Evolutionary conservation across 202 grass and related monocot genomes (phyloP), one percentile per base, ranked within the genome.

Genomic region (Carex sylvatica): DNA sequence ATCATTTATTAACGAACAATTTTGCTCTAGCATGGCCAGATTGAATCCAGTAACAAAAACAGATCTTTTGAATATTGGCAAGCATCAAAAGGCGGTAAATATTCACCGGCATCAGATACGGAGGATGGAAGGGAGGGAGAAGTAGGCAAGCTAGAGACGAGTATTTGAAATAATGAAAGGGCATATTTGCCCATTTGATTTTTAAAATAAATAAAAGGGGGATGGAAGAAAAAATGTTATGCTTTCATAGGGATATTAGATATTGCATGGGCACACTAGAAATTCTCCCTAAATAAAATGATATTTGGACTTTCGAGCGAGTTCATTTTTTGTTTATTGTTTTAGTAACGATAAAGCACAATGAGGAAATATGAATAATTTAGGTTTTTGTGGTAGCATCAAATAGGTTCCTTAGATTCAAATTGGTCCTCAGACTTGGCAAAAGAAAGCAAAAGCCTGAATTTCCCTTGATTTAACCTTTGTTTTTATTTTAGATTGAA

Each of bases 1-100:
- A 36, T 83, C 72, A 90, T 19, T 95, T 88, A 33, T 90, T 66
- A 3, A 92, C 82, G 8, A 90, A 90, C 1, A 94, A 85, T 78
- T 95, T 92, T n/a, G 78, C 86, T 40, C 84, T 92, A 1, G 92
- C 84, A 56, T 82, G 65, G 18, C 79, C 79, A 22, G 85, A 38
- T 76, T 87, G 79, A 13, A 87, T 87, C 58, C 66, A 15, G 68
- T 76, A 83, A 78, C 4, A 87, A 55, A 20, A 87, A 58, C 28
- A 73, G 9, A 0, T 54, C 1, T 23, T 80, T 55, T 11, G 71
- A 73, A 2, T 84, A 38, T 61, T 33, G 19, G n/a, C 81, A 79
- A 0, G 74, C 81, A 30, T 84, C 64, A 1, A 79, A 88, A 40
- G 6, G 6, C 6, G 8, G 38, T 40, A 40, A 40, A 40, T 7